Conservation (phyloP, 345 rosid genomes). For the Cardamine chenopodiifolia region DNA sequence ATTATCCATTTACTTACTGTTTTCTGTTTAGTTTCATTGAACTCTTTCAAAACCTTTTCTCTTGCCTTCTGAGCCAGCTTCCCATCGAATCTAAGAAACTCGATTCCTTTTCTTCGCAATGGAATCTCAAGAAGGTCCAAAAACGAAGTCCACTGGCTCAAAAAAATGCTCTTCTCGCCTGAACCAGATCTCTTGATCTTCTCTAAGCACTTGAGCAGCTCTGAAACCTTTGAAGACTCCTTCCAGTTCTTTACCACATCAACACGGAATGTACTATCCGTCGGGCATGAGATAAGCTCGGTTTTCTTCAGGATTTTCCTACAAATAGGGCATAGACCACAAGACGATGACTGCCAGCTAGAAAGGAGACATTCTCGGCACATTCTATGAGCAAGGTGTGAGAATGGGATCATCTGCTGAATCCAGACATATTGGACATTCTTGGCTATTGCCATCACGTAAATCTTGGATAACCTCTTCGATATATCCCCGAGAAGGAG, state of each 20-base stretch:
- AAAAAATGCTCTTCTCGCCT: constrained; percentile 64
- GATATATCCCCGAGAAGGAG: constrained; percentile 51
- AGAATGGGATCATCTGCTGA: constrained; percentile 72
- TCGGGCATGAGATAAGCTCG: constrained; percentile 61
- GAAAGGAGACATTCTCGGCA: constrained; percentile 69
- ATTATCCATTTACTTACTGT: constrained; percentile 42
- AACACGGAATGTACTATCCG: constrained; percentile 54
- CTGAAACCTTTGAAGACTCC: constrained; percentile 64
- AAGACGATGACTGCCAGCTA: constrained; percentile 54
- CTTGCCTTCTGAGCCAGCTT: constrained; percentile 59
- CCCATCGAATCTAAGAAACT: constrained; percentile 65
- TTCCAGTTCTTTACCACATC: constrained; percentile 66
- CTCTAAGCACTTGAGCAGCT: constrained; percentile 58
- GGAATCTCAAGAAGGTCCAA: constrained; percentile 66
- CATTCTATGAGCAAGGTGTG: constrained; percentile 72
- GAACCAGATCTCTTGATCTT: constrained; percentile 41
- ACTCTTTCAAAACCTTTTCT: constrained; percentile 62
- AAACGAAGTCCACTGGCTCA: constrained; percentile 79
- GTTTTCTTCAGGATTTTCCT: constrained; percentile 50
- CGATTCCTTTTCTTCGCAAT: constrained; percentile 47
- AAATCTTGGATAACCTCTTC: constrained; percentile 63
- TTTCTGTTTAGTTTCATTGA: constrained; percentile 59
- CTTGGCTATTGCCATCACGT: constrained; percentile 51
- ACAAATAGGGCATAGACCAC: constrained; percentile 64
- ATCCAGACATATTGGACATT: constrained; percentile 71